phyloP scores from a whole-genome alignment of 75 land plant genomes.

The Picea glauca region DNA sequence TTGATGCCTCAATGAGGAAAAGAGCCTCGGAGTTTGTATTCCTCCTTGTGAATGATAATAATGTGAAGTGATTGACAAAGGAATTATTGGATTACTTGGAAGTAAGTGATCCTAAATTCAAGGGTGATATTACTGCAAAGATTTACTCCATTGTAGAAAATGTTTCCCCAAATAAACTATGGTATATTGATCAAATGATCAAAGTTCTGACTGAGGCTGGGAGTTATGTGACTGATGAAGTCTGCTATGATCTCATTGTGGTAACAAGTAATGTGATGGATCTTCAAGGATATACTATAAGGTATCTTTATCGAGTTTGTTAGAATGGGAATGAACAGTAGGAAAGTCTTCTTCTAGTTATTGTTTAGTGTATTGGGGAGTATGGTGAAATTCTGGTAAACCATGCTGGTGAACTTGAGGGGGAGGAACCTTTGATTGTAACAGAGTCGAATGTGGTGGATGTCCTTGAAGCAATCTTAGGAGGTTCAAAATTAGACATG shows the following conservation, averaged over 20 bases:
- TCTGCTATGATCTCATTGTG: conserved; percentile 80
- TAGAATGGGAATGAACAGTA: conserved; percentile 44
- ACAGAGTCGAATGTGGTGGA: too few species aligned
- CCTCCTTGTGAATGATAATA: conserved; percentile 81
- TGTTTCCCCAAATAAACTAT: too few species aligned
- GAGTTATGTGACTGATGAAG: conserved; percentile 85
- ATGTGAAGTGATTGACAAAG: conserved; percentile 85
- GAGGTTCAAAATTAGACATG: too few species aligned
- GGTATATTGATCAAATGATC: too few species aligned
- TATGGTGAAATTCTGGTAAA: too few species aligned
- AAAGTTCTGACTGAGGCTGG: conserved; percentile 98
- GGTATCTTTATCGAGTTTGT: conserved; percentile 70
- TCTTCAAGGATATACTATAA: conserved; percentile 90
- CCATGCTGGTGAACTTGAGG: too few species aligned
- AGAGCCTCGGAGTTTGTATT: conserved; percentile 92
- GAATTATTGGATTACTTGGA: conserved; percentile 89
- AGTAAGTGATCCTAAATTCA: conserved; percentile 92
- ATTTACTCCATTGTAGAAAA: conserved; percentile 91
- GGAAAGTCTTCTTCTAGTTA: too few species aligned
- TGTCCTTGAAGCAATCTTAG: too few species aligned
- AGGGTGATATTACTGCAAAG: conserved; percentile 83
- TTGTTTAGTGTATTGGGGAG: too few species aligned
- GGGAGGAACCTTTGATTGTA: too few species aligned
- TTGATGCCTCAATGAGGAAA: conserved; percentile 92
- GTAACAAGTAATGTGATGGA: conserved; percentile 88